phyloP scores from a whole-genome alignment of 2,329 filamentous ascomycete genomes.

The Dactylellina drechsleri region DNA sequence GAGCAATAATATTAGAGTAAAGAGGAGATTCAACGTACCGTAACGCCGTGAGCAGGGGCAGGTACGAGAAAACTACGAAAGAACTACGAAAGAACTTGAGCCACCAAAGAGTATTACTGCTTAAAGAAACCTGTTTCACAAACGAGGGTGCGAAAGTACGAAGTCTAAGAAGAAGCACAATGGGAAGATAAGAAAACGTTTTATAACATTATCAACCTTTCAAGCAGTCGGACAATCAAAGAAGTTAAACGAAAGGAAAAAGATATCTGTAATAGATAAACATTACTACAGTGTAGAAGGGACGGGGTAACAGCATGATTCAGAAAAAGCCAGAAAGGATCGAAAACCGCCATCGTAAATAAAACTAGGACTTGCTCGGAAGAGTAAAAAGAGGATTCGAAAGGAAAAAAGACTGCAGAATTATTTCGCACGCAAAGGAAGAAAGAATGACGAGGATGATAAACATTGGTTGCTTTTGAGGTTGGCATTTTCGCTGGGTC shows the following conservation, averaged over 20 bases:
- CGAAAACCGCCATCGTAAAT: constrained; percentile 24
- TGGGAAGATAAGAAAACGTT: constrained; percentile 13
- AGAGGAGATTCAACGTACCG: no score
- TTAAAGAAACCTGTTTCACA: not conserved
- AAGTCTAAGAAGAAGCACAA: not conserved
- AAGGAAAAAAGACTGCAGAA: constrained; percentile 42
- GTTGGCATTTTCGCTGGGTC: constrained; percentile 5
- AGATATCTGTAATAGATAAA: constrained; percentile 33
- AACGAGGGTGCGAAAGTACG: not conserved
- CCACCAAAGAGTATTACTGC: not conserved
- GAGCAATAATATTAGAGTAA: no score
- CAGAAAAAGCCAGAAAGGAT: constrained; percentile 37
- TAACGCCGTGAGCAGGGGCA: not conserved
- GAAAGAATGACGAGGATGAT: constrained; percentile 45
- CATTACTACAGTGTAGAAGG: constrained; percentile 38
- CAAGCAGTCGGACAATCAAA: not conserved
- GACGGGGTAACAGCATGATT: constrained; percentile 51
- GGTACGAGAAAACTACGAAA: not conserved
- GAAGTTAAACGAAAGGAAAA: constrained; percentile 18
- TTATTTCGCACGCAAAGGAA: constrained; percentile 37
- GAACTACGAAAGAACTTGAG: not conserved
- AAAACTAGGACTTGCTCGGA: constrained; percentile 34
- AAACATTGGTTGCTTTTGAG: constrained; percentile 28
- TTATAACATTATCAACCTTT: constrained; percentile 16
- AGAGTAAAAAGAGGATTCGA: constrained; percentile 32